phyloP scores from a whole-genome alignment of 2,329 filamentous ascomycete genomes.

The Penicillium capsulatum region DNA sequence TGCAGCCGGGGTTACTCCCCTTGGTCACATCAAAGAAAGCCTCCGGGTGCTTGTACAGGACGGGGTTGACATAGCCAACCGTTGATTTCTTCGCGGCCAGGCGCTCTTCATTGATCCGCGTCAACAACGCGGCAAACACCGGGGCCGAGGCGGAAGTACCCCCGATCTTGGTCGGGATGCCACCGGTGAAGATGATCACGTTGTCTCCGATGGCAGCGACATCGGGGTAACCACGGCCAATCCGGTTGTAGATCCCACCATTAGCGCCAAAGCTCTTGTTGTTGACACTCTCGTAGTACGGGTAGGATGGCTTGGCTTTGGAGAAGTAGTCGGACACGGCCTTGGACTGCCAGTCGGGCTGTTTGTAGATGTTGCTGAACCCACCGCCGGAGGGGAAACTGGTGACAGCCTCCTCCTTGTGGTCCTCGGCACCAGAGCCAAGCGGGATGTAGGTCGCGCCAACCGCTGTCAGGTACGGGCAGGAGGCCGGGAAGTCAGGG shows the following conservation, averaged over 20 bases:
- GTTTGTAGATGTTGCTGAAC: slow-evolving; percentile 42
- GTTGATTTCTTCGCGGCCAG: slow-evolving; percentile 47
- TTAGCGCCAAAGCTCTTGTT: slow-evolving; percentile 30
- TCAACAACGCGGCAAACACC: slow-evolving; percentile 53
- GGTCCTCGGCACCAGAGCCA: slow-evolving; percentile 25
- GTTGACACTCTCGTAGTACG: slow-evolving; percentile 31
- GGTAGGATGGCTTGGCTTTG: slow-evolving; percentile 22
- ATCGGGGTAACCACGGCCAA: slow-evolving; percentile 36
- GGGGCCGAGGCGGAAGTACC: slow-evolving; percentile 49
- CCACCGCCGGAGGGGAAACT: slow-evolving; percentile 42
- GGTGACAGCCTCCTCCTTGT: slow-evolving; percentile 36
- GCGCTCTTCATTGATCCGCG: slow-evolving; percentile 54
- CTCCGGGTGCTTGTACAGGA: slow-evolving; percentile 29
- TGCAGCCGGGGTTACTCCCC: slow-evolving; percentile 31
- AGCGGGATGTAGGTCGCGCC: slow-evolving; percentile 39
- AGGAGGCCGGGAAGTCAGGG: slow-evolving; percentile 37
- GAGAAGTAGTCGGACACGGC: slow-evolving; percentile 38
- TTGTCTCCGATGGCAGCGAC: slow-evolving; percentile 37
- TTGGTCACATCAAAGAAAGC: slow-evolving; percentile 32
- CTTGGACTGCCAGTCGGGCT: slow-evolving; percentile 37
- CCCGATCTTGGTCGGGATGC: slow-evolving; percentile 21
- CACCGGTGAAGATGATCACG: slow-evolving; percentile 28
- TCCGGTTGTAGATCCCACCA: slow-evolving; percentile 33
- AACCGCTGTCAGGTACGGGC: slow-evolving; percentile 35
- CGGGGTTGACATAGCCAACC: slow-evolving; percentile 54